A percentile compares a stretch with the other conserved stretches of the same genome.
Conservation (phyloP, 805 yeast species). For the Sugiyamaella floridensis region DNA sequence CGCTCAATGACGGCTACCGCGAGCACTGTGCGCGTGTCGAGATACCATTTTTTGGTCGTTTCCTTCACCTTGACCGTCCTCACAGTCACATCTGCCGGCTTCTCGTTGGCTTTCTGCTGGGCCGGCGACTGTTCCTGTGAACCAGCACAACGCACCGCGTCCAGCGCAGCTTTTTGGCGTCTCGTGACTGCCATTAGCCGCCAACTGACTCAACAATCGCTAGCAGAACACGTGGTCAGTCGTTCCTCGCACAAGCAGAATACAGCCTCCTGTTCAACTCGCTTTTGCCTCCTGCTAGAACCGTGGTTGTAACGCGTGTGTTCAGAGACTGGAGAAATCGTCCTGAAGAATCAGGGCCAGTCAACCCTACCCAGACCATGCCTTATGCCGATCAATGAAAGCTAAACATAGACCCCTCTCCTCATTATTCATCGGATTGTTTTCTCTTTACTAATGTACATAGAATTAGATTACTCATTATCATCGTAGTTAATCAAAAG, state of each 20-base stretch:
- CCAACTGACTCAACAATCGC: neutral
- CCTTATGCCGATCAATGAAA: neutral
- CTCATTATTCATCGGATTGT: neutral
- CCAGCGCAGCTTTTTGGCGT: neutral
- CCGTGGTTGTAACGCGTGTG: neutral
- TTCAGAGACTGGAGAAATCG: neutral
- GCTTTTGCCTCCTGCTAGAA: too few species aligned
- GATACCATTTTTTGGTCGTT: conserved; percentile 3
- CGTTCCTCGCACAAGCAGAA: neutral
- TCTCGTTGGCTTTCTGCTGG: neutral
- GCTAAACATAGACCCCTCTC: neutral
- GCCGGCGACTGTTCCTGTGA: neutral
- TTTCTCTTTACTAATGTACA: neutral
- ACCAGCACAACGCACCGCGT: neutral
- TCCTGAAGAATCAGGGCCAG: neutral
- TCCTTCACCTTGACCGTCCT: neutral
- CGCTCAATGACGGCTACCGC: conserved; percentile 34
- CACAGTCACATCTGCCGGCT: too few species aligned
- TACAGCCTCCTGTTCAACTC: neutral
- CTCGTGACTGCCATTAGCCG: neutral
- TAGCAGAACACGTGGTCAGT: neutral
- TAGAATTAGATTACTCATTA: neutral
- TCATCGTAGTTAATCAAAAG: neutral
- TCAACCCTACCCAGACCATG: too few species aligned
- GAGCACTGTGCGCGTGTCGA: conserved; percentile 18